These are phyloP conservation scores for Leccinum variabile DNA, from an alignment of 1,284 basidiomycete genomes.

Conservation along the genomic window DNA sequence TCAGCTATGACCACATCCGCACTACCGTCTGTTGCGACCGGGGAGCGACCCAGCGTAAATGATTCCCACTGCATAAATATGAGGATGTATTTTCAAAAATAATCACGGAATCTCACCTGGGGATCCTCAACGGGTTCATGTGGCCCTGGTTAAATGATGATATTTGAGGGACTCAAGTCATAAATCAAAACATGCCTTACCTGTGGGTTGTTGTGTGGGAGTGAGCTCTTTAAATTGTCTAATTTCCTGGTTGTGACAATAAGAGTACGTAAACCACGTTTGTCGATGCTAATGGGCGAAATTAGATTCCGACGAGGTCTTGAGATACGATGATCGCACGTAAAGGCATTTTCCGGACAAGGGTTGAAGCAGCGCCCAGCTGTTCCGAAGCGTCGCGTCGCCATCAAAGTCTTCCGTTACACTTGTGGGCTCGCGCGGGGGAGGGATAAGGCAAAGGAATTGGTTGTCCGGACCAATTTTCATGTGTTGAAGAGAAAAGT, in stretches of 20 bases:
- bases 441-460: conserved; percentile 76
- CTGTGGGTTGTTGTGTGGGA: conserved; percentile 60
- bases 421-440: conserved; percentile 50
- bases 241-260: conserved; percentile 88
- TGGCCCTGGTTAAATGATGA: conserved; percentile 46
- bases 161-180: conserved; percentile 24
- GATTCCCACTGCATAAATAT: conserved; percentile 65
- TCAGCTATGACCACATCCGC: conserved; percentile 70
- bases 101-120: conserved; percentile 47
- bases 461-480: conserved; percentile 64
- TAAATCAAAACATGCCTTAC: conserved; percentile 39
- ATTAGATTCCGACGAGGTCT: conserved; percentile 19
- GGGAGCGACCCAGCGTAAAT: conserved; percentile 75
- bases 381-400: conserved; percentile 64
- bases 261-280: conserved; percentile 95
- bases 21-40: conserved; percentile 54
- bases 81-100: conserved; percentile 15
- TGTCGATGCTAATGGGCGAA: conserved; percentile 61
- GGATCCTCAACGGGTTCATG: conserved; percentile 80
- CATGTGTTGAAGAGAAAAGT: conserved; percentile 65
- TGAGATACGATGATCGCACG: conserved; percentile 49
- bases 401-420: conserved; percentile 51
- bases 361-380: conserved; percentile 78
- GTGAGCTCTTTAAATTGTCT: conserved; percentile 83
- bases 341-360: conserved; percentile 77